Percentiles rank a stretch among this genome's conserved stretches.
Conservation (phyloP, 306 rosid genomes). For the Castanea sativa region DNA sequence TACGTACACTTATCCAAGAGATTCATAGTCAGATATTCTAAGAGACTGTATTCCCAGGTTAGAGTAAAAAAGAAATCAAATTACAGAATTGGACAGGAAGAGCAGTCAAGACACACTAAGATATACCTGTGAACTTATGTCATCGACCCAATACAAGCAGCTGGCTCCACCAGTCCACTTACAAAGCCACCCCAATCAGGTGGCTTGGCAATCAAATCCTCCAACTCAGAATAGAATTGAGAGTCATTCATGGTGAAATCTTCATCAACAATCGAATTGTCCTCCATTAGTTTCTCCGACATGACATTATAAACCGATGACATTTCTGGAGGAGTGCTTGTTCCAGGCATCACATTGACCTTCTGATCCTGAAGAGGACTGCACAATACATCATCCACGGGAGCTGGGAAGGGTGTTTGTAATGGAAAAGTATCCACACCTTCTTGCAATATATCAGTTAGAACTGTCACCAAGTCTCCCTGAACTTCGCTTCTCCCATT, state of each 20-base stretch:
- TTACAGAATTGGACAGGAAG: not conserved
- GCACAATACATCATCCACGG: constrained; percentile 30
- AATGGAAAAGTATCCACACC: constrained; percentile 8
- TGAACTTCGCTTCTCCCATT: constrained; percentile 30
- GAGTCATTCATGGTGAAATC: constrained; percentile 55
- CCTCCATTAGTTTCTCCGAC: constrained; percentile 49
- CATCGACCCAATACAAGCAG: constrained; percentile 43
- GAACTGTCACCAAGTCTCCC: constrained; percentile 30
- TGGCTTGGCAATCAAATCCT: constrained; percentile 72
- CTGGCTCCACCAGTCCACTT: constrained; percentile 52
- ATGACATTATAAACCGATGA: constrained; percentile 47
- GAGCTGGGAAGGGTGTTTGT: constrained; percentile 17
- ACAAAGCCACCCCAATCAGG: constrained; percentile 59
- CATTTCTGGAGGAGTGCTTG: constrained; percentile 13
- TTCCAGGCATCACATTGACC: constrained; percentile 9
- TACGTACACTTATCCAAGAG: too few relatives aligned
- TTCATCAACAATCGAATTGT: constrained; percentile 43
- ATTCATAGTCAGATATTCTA: too few relatives aligned
- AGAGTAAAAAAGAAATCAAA: too few relatives aligned
- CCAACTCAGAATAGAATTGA: constrained; percentile 64
- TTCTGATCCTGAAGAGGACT: constrained; percentile 23
- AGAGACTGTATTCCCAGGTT: too few relatives aligned
- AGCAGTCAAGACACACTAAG: not conserved
- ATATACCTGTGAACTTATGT: constrained; percentile 32
- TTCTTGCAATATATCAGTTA: constrained; percentile 37